Base-by-base conservation (phyloP, 805 yeast genomes). In the Lachancea dasiensis region DNA sequence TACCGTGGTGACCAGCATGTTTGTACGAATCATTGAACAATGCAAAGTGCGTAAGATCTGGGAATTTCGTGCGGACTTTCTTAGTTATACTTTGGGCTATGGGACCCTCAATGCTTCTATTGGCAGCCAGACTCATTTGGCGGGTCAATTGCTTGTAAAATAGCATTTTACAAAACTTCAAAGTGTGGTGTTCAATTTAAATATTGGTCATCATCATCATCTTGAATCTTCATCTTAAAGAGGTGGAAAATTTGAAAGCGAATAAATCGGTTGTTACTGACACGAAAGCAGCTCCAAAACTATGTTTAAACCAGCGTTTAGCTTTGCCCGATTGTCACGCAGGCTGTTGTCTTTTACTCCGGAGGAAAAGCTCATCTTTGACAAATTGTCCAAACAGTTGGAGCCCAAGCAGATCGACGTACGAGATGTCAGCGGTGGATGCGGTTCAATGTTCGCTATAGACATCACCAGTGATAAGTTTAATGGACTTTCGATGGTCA, bases 401-500 rank as follows among this genome's bases (percentile, higher is more conserved):
- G 48, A 65, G 5, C 97, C 98, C 2, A 58, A 63, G 21, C 62
- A 61, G 24, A 64, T 89, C 31, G 68, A 70, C 19, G 97, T 90
- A 5, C 68, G 70, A 46, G 97, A 90, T 56, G 78, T 90, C 6
- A 80, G 92, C 19, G 97, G 90, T 14, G 98, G 98, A 1, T 92
- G 98, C 63, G 98, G 98, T 1, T 87, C 97, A 5, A 92, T 92
- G 98, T 92, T 86, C 64, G 86, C 95, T 33, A 90, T 92, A 35
- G 65, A 70, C 41, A 74, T 92, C 13, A 82, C 79, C 31, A 79
- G 92, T 38, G 69, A 68, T 2, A 66, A 75, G 52, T 92, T 92
- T 63, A 77, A 82, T 49, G 95, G 95, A 0, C 55, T 85, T 30
- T 67, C 85, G 1, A 86, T 86, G 79, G 71, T 92, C 47, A 89